A percentile compares a stretch with the other conserved stretches of the same genome.
Conservation (phyloP, 768 basidiomycete genomes). For the Multifurca ochricompacta region DNA sequence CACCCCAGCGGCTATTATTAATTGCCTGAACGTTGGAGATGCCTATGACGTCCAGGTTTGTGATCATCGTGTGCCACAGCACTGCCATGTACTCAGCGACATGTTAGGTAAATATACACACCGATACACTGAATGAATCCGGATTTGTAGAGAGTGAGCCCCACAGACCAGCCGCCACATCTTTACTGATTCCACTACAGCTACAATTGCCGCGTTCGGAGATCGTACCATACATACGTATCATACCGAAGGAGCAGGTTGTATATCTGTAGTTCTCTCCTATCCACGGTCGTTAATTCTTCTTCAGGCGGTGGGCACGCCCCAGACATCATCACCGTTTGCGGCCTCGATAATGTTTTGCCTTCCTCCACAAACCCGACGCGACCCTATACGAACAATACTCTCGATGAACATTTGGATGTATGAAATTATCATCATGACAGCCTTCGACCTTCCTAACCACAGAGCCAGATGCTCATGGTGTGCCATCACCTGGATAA, state of each 20-base stretch:
- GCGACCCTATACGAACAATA: constrained; percentile 83
- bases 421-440: constrained; percentile 38
- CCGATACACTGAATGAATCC: constrained; percentile 95
- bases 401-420: constrained; percentile 94
- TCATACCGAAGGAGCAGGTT: constrained; percentile 92
- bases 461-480: constrained; percentile 80
- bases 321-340: constrained; percentile 97
- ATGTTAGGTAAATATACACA: constrained; percentile 86
- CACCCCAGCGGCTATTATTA: constrained; percentile 75
- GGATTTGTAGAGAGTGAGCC: constrained; percentile 88
- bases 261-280: not conserved
- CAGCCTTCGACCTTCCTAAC: constrained; percentile 1
- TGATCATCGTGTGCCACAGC: not conserved
- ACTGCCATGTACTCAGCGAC: not conserved
- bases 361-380: constrained; percentile 98
- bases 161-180: not conserved
- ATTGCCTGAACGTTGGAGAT: constrained; percentile 74
- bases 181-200: constrained; percentile 32
- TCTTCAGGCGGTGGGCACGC: constrained; percentile 82
- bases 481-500: constrained; percentile 97
- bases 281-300: not conserved
- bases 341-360: constrained; percentile 79
- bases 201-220: constrained; percentile 84
- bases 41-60: constrained; percentile 88
- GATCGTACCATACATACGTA: constrained; percentile 93